A percentile compares a stretch with the other conserved stretches of the same genome.
phyloP scores from a whole-genome alignment of 139 green algal species.

The Haematococcus sp. region DNA sequence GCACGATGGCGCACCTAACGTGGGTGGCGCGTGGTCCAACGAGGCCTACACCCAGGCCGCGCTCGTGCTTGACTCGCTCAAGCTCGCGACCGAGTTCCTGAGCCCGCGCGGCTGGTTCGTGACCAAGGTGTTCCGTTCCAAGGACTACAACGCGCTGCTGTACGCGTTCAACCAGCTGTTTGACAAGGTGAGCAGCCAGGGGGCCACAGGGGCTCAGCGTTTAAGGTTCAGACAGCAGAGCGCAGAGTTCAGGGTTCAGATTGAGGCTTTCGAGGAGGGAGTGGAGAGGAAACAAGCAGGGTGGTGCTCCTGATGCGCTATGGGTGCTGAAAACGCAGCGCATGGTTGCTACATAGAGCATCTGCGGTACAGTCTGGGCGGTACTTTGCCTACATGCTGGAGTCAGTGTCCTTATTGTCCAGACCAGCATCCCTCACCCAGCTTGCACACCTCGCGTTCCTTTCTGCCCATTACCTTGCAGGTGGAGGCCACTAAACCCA shows the following conservation, averaged over 20 bases:
- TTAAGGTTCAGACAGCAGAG: no score
- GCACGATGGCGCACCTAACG: conserved; percentile 97
- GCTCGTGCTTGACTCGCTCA: conserved; percentile 90
- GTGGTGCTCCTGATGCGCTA: no score
- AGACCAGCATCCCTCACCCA: no score
- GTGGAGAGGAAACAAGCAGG: no score
- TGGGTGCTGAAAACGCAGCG: no score
- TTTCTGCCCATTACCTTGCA: not conserved
- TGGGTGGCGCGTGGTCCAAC: conserved; percentile 88
- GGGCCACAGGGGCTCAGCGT: no score
- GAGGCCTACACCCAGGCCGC: conserved; percentile 89
- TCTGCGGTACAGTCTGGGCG: no score
- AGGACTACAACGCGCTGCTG: conserved; percentile 92
- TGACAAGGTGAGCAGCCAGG: conserved; percentile 66
- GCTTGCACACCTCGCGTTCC: no score
- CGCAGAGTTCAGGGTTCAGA: no score
- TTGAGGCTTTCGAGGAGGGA: not conserved
- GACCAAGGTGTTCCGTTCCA: conserved; percentile 89
- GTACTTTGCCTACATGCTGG: no score
- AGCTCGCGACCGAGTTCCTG: conserved; percentile 91
- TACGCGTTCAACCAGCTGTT: conserved; percentile 98
- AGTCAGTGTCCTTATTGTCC: no score
- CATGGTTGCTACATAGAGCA: no score
- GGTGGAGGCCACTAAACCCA: conserved; percentile 90
- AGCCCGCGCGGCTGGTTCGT: conserved; percentile 88